phyloP scores from a whole-genome alignment of 352 stramenopile species.

The Phytophthora pinifolia region DNA sequence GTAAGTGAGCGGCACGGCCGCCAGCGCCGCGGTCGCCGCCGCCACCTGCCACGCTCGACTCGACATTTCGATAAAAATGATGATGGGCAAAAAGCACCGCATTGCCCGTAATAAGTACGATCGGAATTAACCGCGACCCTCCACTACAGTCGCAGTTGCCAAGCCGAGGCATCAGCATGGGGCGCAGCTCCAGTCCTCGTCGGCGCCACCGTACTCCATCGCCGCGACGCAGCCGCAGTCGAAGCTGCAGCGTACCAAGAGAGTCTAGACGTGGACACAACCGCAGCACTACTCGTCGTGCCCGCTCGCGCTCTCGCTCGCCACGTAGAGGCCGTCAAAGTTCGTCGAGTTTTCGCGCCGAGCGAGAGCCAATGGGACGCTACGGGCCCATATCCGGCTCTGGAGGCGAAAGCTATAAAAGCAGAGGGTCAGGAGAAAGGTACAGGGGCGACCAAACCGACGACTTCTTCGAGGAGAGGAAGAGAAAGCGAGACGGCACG shows the following conservation, averaged over 20 bases:
- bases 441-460: constrained; percentile 46
- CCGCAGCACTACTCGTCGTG: constrained; percentile 19
- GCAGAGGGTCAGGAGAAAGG: constrained; percentile 5
- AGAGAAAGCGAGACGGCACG: constrained; percentile 57
- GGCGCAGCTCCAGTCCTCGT: constrained; percentile 31
- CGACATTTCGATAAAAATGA: constrained; percentile 9
- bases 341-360: constrained; percentile 18
- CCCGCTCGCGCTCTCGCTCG: constrained; percentile 29
- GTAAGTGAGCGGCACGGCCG: constrained; percentile 42
- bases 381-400: constrained; percentile 25
- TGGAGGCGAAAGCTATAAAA: constrained; percentile 20
- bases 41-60: constrained; percentile 28
- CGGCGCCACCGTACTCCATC: constrained; percentile 26
- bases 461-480: constrained; percentile 75
- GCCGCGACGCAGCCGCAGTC: constrained; percentile 28
- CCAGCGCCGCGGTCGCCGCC: constrained; percentile 17
- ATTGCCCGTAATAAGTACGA: not conserved
- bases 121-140: no score
- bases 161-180: constrained; percentile 15
- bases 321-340: constrained; percentile 24
- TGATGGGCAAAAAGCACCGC: not conserved
- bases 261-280: constrained; percentile 22
- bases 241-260: constrained; percentile 30
- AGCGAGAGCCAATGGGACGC: constrained; percentile 29
- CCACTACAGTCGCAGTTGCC: not conserved